A percentile compares a stretch with the other conserved stretches of the same genome.
phyloP scores from a whole-genome alignment of 2,329 filamentous ascomycete genomes.

The Ophiostoma fasciatum region DNA sequence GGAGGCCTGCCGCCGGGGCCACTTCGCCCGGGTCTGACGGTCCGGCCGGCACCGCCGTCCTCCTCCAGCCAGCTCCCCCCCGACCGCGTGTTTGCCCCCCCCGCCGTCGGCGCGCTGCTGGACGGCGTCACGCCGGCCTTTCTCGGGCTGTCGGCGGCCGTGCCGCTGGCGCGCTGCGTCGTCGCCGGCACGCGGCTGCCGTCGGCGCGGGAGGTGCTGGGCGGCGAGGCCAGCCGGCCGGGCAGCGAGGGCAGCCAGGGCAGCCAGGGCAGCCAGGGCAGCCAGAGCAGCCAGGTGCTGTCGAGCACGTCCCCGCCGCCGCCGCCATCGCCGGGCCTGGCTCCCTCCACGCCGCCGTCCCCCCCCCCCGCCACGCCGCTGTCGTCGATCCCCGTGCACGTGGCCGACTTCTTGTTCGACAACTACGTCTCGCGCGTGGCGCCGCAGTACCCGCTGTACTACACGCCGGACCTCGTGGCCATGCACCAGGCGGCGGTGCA shows the following conservation, averaged over 20 bases:
- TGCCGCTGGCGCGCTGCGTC: slow-evolving; percentile 3
- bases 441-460: slow-evolving; percentile 4
- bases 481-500: slow-evolving; percentile 3
- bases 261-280: not conserved
- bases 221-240: not conserved
- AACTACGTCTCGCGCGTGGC: slow-evolving; percentile 4
- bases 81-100: too few species aligned
- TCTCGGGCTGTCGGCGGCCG: slow-evolving; percentile 1
- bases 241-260: not conserved
- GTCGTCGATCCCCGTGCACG: slow-evolving; percentile 2
- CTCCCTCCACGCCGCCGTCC: too few species aligned
- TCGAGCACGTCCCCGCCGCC: too few species aligned
- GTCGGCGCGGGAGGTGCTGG: slow-evolving; percentile 1
- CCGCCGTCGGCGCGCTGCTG: not conserved
- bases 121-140: not conserved
- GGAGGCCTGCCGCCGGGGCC: too few species aligned
- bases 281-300: not conserved
- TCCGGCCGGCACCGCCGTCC: too few species aligned
- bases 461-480: slow-evolving; percentile 4
- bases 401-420: slow-evolving; percentile 5
- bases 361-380: not conserved
- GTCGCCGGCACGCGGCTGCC: slow-evolving; percentile 4
- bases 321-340: too few species aligned
- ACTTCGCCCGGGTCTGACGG: too few species aligned
- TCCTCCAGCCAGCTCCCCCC: too few species aligned